phyloP scores from a whole-genome alignment of 176 grass and related monocot genomes.

The Lolium multiflorum region DNA sequence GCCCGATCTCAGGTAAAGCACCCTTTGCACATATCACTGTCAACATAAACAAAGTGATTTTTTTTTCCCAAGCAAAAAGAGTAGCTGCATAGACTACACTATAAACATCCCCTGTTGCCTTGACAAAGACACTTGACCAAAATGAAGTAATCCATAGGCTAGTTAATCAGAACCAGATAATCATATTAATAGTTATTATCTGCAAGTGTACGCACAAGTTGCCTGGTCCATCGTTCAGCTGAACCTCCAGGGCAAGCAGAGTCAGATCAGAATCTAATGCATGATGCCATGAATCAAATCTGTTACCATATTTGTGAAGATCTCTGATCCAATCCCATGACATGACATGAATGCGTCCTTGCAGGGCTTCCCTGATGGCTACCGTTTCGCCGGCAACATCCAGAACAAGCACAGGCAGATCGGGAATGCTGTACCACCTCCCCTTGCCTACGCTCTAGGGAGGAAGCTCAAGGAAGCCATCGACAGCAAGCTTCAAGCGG shows the following conservation, averaged over 20 bases:
- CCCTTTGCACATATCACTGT: not conserved
- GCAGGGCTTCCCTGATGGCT: constrained; percentile 77
- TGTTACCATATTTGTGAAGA: constrained; percentile 14
- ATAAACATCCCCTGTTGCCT: not conserved
- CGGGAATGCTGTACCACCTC: constrained; percentile 83
- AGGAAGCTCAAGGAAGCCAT: constrained; percentile 74
- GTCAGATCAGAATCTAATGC: constrained; percentile 2
- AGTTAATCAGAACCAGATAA: not conserved
- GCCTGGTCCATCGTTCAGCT: not conserved
- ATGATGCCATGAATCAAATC: not conserved
- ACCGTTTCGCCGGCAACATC: constrained; percentile 73
- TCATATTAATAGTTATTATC: not conserved
- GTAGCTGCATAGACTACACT: not conserved
- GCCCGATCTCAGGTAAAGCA: constrained; percentile 73
- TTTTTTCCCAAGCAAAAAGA: not conserved
- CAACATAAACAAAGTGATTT: not conserved
- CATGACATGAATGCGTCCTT: constrained; percentile 30
- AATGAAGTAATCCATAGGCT: not conserved
- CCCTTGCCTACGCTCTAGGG: constrained; percentile 73
- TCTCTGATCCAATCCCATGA: not conserved
- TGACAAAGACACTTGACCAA: not conserved
- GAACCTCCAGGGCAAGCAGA: constrained; percentile 12
- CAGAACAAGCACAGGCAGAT: constrained; percentile 82
- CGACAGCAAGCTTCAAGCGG: constrained; percentile 34
- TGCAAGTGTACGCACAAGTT: not conserved